Evolutionary conservation across 352 stramenopile species (phyloP).

Genomic region (Pythium phragmiticola): DNA sequence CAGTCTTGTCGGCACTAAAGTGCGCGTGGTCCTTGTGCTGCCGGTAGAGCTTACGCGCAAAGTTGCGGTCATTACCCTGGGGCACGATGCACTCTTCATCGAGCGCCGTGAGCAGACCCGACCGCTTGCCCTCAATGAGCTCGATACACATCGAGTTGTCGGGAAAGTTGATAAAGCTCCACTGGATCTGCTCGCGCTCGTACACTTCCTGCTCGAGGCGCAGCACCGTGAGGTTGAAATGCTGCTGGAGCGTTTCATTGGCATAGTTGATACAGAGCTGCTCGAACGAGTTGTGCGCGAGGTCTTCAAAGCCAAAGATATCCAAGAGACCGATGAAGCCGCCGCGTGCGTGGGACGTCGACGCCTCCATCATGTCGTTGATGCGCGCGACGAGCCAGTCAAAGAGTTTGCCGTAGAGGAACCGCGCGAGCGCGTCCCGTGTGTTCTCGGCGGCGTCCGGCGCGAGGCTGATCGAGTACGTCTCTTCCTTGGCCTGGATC

Average conservation of each 20-base stretch:
- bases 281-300: slow-evolving; percentile 87
- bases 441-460: slow-evolving; percentile 80
- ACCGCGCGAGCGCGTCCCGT: slow-evolving; percentile 78
- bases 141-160: slow-evolving; percentile 88
- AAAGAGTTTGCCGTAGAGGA: slow-evolving; percentile 87
- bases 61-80: slow-evolving; percentile 76
- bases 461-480: slow-evolving; percentile 82
- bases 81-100: slow-evolving; percentile 90
- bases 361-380: slow-evolving; percentile 82
- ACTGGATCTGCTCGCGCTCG: slow-evolving; percentile 81
- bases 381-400: slow-evolving; percentile 89
- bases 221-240: slow-evolving; percentile 88
- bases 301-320: slow-evolving; percentile 94
- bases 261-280: slow-evolving; percentile 92
- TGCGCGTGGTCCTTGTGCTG: slow-evolving; percentile 57
- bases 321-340: slow-evolving; percentile 90
- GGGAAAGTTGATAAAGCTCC: slow-evolving; percentile 89
- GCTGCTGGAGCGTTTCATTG: slow-evolving; percentile 85
- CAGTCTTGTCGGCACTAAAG: slow-evolving; percentile 75
- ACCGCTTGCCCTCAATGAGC: slow-evolving; percentile 84
- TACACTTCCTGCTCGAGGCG: slow-evolving; percentile 73
- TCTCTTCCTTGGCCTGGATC: slow-evolving; percentile 61
- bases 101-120: slow-evolving; percentile 78
- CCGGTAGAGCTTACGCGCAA: slow-evolving; percentile 66
- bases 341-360: slow-evolving; percentile 43